Evolutionary conservation across 2,329 filamentous ascomycete genomes (phyloP).

Genomic region (Aspergillus thermomutatus): DNA sequence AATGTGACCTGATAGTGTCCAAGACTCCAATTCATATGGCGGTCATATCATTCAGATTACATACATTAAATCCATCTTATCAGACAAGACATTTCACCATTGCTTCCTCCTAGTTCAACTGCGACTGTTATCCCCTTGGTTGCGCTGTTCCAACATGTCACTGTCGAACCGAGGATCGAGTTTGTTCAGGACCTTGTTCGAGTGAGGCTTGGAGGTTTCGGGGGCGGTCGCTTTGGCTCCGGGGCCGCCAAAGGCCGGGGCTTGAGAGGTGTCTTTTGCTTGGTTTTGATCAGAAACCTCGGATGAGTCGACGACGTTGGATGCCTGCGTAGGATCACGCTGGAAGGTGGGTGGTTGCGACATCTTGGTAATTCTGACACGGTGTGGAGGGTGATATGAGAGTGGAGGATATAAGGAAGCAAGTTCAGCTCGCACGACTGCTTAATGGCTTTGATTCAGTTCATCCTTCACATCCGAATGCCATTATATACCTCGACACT

Average conservation of each 20-base stretch:
- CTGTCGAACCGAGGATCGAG: conserved; percentile 4
- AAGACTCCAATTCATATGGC: not conserved
- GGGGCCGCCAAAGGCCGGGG: conserved; percentile 1
- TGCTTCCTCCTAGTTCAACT: not conserved
- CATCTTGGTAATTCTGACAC: not conserved
- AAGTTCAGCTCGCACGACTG: too few species aligned
- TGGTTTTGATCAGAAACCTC: not conserved
- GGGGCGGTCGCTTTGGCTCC: conserved; percentile 1
- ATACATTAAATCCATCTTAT: not conserved
- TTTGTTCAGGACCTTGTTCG: conserved; percentile 4
- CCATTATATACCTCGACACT: too few species aligned
- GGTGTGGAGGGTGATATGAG: too few species aligned
- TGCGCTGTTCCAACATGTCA: conserved; percentile 3
- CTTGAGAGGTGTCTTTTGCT: not conserved
- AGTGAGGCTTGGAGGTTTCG: conserved; percentile 2
- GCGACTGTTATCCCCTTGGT: not conserved
- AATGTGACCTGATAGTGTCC: not conserved
- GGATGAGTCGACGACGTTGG: not conserved
- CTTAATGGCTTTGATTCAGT: too few species aligned
- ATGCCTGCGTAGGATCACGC: not conserved
- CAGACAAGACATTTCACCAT: not conserved
- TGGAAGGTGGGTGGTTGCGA: not conserved
- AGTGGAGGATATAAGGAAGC: too few species aligned
- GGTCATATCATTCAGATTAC: not conserved
- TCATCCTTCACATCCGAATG: too few species aligned